Base-by-base conservation (phyloP, 1,139 yeast species). In the Debaryomycetaceae sp. region DNA sequence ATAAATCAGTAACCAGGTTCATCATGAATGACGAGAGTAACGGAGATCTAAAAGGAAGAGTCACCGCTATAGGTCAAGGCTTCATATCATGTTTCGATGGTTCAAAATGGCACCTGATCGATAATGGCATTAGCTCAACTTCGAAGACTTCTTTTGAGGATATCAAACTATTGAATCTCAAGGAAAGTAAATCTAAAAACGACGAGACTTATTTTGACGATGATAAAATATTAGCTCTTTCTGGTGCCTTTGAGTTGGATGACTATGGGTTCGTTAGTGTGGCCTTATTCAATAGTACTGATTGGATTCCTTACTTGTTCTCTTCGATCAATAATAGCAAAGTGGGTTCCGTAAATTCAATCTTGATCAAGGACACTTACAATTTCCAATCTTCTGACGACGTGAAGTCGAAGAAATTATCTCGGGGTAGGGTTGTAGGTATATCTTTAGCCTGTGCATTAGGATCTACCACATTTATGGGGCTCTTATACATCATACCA, bases 401-500 rank as follows among this genome's bases (percentile, higher is more conserved):
- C 45, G 46, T 41, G 13, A 45, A 41, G 17, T 45, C 50, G 9
- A 55, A 52, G 16, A 44, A 51, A 3, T 50, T 71, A 45, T 67
- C 73, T 3, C 52, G 48, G 22, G 98, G 98, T 1, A 87, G 82
- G 57, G 89, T 91, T 15, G 95, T 89, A 6, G 83, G 96, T 26
- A 80, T 92, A 30, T 84, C 96, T 0, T 73, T 89, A 42, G 98
- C 97, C 0, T 77, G 92, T 55, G 91, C 98, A 0, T 61, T 92
- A 32, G 96, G 92, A 1, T 79, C 96, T 2, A 78, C 91, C 35
- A 68, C 83, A 8, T 57, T 87, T 1, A 59, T 91, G 39, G 85
- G 92, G 19, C 65, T 79, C 19, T 58, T 80, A 33, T 89, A 86
- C 43, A 68, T 84, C 11, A 58, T 80, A 4, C 74, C 83, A 4